Conservation (phyloP, 1,139 yeast genomes). For the Pichia kudriavzevii region DNA sequence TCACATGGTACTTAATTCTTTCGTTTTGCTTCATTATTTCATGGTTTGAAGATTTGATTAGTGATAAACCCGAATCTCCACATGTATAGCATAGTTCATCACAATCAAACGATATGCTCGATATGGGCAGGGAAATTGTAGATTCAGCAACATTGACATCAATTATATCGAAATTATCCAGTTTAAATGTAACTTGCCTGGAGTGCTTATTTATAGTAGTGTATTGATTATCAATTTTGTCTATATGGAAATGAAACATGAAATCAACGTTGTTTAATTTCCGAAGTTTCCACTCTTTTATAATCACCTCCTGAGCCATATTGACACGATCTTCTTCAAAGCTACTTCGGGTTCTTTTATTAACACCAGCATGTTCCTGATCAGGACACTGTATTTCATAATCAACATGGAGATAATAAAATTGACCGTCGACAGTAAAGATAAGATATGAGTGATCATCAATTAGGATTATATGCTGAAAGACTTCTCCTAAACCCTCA, state of each 20-base stretch:
- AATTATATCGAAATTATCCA: not conserved
- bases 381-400: not conserved
- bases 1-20: not conserved
- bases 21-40: not conserved
- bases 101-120: not conserved
- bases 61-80: constrained; percentile 1
- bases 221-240: too few relatives aligned
- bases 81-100: not conserved
- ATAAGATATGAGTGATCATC: constrained; percentile 1
- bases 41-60: constrained; percentile 1
- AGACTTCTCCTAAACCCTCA: not conserved
- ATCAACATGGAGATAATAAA: not conserved
- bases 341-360: constrained; percentile 2
- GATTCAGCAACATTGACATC: not conserved
- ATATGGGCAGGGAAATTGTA: constrained; percentile 5
- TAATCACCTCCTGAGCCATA: not conserved
- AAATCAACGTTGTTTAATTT: not conserved
- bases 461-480: not conserved
- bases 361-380: not conserved
- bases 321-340: not conserved
- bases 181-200: not conserved
- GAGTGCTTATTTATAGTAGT: too few relatives aligned
- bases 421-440: not conserved
- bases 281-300: not conserved
- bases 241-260: too few relatives aligned